Evolutionary conservation across 2,329 filamentous ascomycete genomes (phyloP).

Genomic region (Rhexocercosporidium sp.): DNA sequence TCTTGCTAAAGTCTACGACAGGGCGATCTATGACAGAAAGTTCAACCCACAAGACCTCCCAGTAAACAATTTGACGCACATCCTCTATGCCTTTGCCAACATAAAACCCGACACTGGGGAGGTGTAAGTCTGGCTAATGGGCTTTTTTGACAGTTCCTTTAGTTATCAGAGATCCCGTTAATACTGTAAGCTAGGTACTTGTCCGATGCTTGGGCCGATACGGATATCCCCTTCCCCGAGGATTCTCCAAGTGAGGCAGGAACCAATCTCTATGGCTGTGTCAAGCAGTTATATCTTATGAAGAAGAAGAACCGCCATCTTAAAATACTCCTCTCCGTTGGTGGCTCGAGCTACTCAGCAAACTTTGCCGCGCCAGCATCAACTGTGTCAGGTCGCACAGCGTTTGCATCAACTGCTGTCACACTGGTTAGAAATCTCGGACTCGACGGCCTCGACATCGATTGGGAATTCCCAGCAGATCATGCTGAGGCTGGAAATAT

Average conservation of each 20-base stretch:
- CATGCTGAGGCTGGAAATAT: not conserved
- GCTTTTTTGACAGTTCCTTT: not conserved
- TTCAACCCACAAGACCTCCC: not conserved
- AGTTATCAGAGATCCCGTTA: not conserved
- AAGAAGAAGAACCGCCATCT: not conserved
- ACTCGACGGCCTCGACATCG: constrained; percentile 20
- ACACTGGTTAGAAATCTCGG: constrained; percentile 28
- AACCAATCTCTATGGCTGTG: not conserved
- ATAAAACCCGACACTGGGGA: not conserved
- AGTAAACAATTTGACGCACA: not conserved
- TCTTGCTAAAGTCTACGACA: not conserved
- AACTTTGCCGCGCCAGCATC: not conserved
- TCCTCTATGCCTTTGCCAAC: not conserved
- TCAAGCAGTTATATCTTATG: constrained; percentile 1
- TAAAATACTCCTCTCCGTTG: not conserved
- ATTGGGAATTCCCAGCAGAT: not conserved
- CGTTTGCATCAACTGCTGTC: constrained; percentile 29
- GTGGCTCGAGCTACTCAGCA: not conserved
- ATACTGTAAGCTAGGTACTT: not conserved
- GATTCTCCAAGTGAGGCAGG: not conserved
- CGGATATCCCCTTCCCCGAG: not conserved
- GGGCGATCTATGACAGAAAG: constrained; percentile 1
- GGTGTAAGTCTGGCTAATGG: not conserved
- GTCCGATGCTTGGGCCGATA: not conserved
- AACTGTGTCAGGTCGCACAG: constrained; percentile 44